These are phyloP conservation scores for Turritis glabra DNA, from an alignment of 345 rosid genomes.

Conservation along the genomic window DNA sequence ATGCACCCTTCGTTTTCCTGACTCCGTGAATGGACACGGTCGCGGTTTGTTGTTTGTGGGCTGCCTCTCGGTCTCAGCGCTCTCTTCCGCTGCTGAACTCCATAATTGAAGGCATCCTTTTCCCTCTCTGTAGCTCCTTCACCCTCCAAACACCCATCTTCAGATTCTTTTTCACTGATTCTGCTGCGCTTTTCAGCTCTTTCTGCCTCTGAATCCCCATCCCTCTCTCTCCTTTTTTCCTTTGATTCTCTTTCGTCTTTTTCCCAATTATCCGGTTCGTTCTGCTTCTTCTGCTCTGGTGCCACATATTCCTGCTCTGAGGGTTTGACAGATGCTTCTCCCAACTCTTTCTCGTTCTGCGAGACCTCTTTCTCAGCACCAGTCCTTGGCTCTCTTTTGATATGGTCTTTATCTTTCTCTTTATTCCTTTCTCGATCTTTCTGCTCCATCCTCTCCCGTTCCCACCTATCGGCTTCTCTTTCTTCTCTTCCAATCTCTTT, in stretches of 20 bases:
- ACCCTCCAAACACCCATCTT: conserved; percentile 85
- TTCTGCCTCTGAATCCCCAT: conserved; percentile 72
- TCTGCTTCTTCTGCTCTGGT: conserved; percentile 69
- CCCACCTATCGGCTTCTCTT: conserved; percentile 85
- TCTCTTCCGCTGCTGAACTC: conserved; percentile 96
- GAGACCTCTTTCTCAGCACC: conserved; percentile 66
- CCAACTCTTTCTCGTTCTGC: conserved; percentile 63
- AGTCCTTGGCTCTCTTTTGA: conserved; percentile 68
- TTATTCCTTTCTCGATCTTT: conserved; percentile 77
- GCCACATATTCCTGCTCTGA: conserved; percentile 59
- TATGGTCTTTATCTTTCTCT: conserved; percentile 77
- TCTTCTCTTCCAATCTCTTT: conserved; percentile 78
- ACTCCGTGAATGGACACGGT: conserved; percentile 61
- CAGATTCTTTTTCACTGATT: conserved; percentile 71
- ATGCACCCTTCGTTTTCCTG: conserved; percentile 93
- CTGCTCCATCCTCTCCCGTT: conserved; percentile 80
- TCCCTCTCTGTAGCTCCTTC: conserved; percentile 84
- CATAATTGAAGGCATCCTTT: conserved; percentile 71
- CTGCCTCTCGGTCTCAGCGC: conserved; percentile 95
- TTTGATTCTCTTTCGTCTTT: conserved; percentile 70
- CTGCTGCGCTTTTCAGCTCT: conserved; percentile 79
- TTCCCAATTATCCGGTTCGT: conserved; percentile 71
- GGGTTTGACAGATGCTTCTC: conserved; percentile 63
- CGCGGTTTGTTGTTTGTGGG: conserved; percentile 75
- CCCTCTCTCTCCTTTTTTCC: conserved; percentile 89